A percentile compares a stretch with the other conserved stretches of the same genome.
Conservation (phyloP, 495 filamentous ascomycete genomes). For the Filosporella fistucella region DNA sequence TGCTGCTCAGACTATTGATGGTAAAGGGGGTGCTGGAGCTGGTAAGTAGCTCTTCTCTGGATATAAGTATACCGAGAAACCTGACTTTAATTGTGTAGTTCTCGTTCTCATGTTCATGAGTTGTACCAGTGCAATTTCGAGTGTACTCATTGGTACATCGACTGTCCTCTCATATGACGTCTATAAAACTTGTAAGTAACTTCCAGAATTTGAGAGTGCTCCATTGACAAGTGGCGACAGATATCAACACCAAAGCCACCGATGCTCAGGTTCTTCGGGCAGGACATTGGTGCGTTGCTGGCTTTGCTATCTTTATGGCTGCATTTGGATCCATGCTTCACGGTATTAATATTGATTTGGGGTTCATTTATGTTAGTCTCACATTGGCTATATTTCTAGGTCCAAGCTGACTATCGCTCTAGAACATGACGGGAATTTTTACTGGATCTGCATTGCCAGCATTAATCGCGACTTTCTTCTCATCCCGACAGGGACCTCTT, state of each 20-base stretch:
- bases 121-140: neutral
- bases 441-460: slow-evolving; percentile 1
- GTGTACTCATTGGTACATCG: neutral
- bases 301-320: slow-evolving; percentile 30
- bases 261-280: neutral
- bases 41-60: neutral
- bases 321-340: slow-evolving; percentile 38
- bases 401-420: too few relatives aligned
- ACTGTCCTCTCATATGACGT: neutral
- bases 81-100: neutral
- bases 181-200: neutral
- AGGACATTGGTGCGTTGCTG: neutral
- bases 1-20: neutral
- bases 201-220: neutral
- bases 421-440: slow-evolving; percentile 8
- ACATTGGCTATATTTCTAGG: neutral
- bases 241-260: neutral
- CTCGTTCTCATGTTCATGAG: slow-evolving; percentile 1
- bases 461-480: neutral
- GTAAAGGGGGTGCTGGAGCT: neutral
- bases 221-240: neutral
- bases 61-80: neutral
- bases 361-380: slow-evolving; percentile 2
- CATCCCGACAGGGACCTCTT: slow-evolving; percentile 2
- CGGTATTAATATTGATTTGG: slow-evolving; percentile 41